These are phyloP conservation scores for Persicaria maculosa DNA, from an alignment of 148 eudicot species.

Conservation along the genomic window DNA sequence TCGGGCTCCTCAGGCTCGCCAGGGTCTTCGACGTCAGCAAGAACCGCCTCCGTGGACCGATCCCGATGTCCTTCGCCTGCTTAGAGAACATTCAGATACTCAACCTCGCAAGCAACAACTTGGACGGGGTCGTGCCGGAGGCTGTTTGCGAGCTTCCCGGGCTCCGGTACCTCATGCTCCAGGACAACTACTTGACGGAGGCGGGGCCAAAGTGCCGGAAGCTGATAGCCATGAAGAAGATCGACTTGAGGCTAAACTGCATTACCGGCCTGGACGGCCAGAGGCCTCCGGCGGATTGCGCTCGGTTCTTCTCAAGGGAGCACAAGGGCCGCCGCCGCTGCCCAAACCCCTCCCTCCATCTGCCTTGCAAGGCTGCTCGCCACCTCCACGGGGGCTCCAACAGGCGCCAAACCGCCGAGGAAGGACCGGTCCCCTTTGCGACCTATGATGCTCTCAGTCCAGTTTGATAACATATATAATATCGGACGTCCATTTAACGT, in stretches of 20 bases:
- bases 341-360: not conserved
- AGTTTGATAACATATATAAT: not conserved
- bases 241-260: not conserved
- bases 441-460: not conserved
- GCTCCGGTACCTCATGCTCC: constrained; percentile 57
- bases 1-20: constrained; percentile 22
- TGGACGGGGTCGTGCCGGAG: constrained; percentile 57
- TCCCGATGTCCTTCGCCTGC: constrained; percentile 31
- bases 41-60: constrained; percentile 40
- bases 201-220: constrained; percentile 19
- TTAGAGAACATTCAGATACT: constrained; percentile 59
- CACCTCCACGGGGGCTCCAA: not conserved
- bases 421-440: not conserved
- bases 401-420: not conserved
- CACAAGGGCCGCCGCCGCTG: not conserved
- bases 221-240: not conserved
- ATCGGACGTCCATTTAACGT: too few species aligned
- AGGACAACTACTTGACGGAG: constrained; percentile 58
- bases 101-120: constrained; percentile 57
- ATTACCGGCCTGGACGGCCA: not conserved
- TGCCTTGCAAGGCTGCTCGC: not conserved
- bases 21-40: constrained; percentile 10
- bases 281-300: not conserved
- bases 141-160: constrained; percentile 42
- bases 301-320: not conserved